These are phyloP conservation scores for Phaseolus lunatus DNA, from an alignment of 306 rosid species.

Conservation along the genomic window DNA sequence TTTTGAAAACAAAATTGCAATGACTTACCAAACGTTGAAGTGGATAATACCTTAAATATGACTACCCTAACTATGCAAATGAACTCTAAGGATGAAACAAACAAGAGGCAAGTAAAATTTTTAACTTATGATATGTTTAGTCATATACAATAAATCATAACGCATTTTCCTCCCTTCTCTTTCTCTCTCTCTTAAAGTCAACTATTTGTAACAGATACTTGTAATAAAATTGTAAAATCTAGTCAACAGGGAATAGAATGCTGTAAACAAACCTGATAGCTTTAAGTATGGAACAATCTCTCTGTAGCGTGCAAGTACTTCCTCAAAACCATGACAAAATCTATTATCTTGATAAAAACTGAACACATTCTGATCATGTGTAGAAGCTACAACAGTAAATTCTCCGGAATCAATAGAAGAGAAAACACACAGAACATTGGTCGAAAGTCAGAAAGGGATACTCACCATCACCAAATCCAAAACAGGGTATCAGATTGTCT, in stretches of 20 bases:
- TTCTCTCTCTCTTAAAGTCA: constrained; percentile 22
- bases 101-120: constrained; percentile 1
- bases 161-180: background rate
- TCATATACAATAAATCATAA: constrained; percentile 10
- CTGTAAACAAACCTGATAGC: constrained; percentile 72
- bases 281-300: constrained; percentile 78
- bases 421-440: constrained; percentile 29
- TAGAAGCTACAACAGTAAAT: constrained; percentile 68
- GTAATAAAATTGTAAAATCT: constrained; percentile 13
- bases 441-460: constrained; percentile 31
- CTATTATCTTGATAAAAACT: constrained; percentile 63
- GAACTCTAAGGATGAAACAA: too few relatives aligned
- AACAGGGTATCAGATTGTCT: constrained; percentile 94
- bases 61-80: too few relatives aligned
- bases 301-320: constrained; percentile 79
- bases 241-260: constrained; percentile 35
- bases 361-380: constrained; percentile 77
- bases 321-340: constrained; percentile 84
- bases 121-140: constrained; percentile 29
- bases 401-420: constrained; percentile 34
- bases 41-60: too few relatives aligned
- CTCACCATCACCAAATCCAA: constrained; percentile 97
- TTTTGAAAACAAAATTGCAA: background rate
- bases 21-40: background rate
- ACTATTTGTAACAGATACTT: constrained; percentile 17